Evolutionary conservation across 192 early-diverging fungal genomes (phyloP), one percentile per base, ranked within the genome.

Genomic region (Podila minutissima): DNA sequence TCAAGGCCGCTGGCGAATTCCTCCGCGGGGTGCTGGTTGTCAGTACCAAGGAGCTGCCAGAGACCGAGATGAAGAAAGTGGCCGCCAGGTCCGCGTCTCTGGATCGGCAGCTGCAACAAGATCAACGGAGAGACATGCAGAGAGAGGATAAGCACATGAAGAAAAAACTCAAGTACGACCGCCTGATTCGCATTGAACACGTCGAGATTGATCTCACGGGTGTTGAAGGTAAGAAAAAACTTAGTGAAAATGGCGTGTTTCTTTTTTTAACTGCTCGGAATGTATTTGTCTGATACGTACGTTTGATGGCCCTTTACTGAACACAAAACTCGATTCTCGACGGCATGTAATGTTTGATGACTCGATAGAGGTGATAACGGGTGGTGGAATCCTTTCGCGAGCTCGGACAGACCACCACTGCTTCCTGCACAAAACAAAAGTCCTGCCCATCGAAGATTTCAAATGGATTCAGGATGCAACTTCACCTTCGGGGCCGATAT

Each of bases 191-290:
- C 31, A n/a, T 81, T 26, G 71, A 72, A 22, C 62, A 72, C 24
- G 72, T 81, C 32, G 76, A 81, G 19, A 60, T 81, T 46, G 71
- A 81, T 20, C 38, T 81, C 17, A 81, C 71, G 6, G 76, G 76
- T 2, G 33, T 72, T 22, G 76, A 81, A 65, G 71, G 76, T 81
- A 72, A 9, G 41, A 2, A n/a, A 20, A n/a, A 46, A 55, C 17
- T n/a, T n/a, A 67, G 26, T 11, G 15, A 41, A 60, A 9, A 32
- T 0, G 48, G 4, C 4, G 53, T 38, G 17, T 46, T 37, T 38
- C 50, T 53, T 3, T 37, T 38, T 5, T 37, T 58, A 35, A 3
- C 60, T 9, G 19, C 12, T 17, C 32, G 60, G 15, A 19, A 59
- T 22, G 10, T 29, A 13, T n/a, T 58, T 26, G 26, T 22, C 11